Conservation (phyloP, 2,329 filamentous ascomycete genomes). For the Xylaria sp. region DNA sequence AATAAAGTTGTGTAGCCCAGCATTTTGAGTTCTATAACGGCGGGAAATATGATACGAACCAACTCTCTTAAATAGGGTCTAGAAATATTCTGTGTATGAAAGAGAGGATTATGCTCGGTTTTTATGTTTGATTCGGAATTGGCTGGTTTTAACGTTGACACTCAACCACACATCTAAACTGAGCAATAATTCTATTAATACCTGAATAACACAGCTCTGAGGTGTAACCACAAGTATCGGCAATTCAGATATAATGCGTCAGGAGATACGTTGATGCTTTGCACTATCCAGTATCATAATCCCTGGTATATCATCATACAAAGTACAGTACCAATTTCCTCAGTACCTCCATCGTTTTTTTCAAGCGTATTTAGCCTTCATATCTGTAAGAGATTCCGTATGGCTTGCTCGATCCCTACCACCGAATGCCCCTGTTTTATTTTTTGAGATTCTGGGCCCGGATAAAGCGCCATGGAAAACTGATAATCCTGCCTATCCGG, state of each 20-base stretch:
- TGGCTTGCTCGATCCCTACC: not conserved
- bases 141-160: not conserved
- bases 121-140: not conserved
- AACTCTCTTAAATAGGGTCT: not conserved
- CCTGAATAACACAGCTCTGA: not conserved
- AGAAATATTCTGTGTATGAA: not conserved
- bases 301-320: not conserved
- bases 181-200: not conserved
- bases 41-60: not conserved
- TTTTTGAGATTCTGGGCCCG: not conserved
- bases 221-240: no score
- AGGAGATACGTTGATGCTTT: not conserved
- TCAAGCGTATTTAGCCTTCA: not conserved
- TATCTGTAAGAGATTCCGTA: not conserved
- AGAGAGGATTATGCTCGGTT: not conserved
- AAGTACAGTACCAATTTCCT: not conserved
- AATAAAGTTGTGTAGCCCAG: not conserved
- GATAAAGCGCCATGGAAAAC: not conserved
- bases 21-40: not conserved
- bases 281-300: not conserved
- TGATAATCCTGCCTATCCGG: not conserved
- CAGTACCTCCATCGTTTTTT: no score
- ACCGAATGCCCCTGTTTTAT: not conserved
- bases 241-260: not conserved
- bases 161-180: not conserved